phyloP scores from a whole-genome alignment of 2,329 filamentous ascomycete genomes.

The Tolypocladium nubicola region DNA sequence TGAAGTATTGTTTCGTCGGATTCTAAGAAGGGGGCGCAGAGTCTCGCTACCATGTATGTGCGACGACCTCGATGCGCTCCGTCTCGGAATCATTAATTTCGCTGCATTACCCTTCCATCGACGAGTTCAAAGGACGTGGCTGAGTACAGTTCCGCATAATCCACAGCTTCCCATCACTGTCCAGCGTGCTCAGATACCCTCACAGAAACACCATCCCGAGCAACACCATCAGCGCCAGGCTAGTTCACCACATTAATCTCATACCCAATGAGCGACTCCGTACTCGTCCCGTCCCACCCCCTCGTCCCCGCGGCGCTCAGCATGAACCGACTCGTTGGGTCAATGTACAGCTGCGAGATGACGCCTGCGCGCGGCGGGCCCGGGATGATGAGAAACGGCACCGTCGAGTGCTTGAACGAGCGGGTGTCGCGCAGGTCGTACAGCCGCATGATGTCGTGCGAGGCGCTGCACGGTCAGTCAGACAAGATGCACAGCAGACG shows the following conservation, averaged over 20 bases:
- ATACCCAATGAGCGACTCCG: slow-evolving; percentile 88
- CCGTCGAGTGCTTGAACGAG: slow-evolving; percentile 60
- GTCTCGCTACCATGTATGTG: too few species aligned
- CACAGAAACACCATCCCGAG: background rate
- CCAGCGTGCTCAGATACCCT: background rate
- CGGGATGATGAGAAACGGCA: slow-evolving; percentile 93
- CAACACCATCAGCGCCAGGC: background rate
- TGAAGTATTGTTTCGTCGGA: too few species aligned
- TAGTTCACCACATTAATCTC: slow-evolving; percentile 50
- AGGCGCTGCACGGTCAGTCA: slow-evolving; percentile 47
- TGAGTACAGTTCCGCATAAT: background rate
- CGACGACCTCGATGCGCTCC: too few species aligned
- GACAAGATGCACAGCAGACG: background rate
- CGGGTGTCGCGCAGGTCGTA: slow-evolving; percentile 72
- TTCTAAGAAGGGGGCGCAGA: too few species aligned
- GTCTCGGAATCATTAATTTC: too few species aligned
- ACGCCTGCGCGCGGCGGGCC: slow-evolving; percentile 76
- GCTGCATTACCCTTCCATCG: background rate
- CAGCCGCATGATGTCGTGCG: slow-evolving; percentile 83
- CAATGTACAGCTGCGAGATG: slow-evolving; percentile 76
- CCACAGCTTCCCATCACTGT: background rate
- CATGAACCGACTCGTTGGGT: slow-evolving; percentile 84
- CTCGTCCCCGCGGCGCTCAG: slow-evolving; percentile 83
- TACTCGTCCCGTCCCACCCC: slow-evolving; percentile 86
- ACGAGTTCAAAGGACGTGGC: too few species aligned